Base-by-base conservation (phyloP, 257 asterid species). In the Linderniella brevidens region DNA sequence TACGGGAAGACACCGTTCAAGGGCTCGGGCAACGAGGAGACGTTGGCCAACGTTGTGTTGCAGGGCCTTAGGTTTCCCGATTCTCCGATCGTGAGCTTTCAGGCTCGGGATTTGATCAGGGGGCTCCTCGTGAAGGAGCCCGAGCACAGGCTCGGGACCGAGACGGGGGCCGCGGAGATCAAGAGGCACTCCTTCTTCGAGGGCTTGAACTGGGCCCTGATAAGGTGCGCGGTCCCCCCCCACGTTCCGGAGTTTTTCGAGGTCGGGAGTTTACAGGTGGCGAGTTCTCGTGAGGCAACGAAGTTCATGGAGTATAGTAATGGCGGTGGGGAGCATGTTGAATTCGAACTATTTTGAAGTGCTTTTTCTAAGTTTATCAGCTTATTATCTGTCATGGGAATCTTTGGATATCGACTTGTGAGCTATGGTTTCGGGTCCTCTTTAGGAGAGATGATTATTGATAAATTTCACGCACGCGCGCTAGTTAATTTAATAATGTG, bases 101-200 rank as follows among this genome's bases (percentile, higher is more conserved):
- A 76, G 37, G 92, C 76, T 0, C 58, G 92, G 58, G 92, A 79
- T 58, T 58, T 79, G 39, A 79, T 79, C 20, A 60, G 92, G n/a
- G 62, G 74, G 11, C 69, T 79, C 37, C 41, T 79, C 42, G 75
- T 68, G 49, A 79, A 79, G 74, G 82, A 76, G 11, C 82, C 92
- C 0, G 78, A 73, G 64, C 56, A 59, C 39, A 67, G 92, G 17
- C 41, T 79, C 47, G 92, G 92, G 10, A 49, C 72, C 0, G 79
- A 73, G 55, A 79, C 70, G 0, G 92, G 92, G 14, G 76, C 92
- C 32, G 82, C 86, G 2, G 92, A 79, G 82, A 79, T 79, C 13
- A 79, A 79, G 53, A 60, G 70, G 46, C 92, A 79, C 66, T 75
- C 79, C 8, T 79, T 79, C 50, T 79, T 79, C 45, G 78, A 73